Evolutionary conservation across 2,329 filamentous ascomycete species (phyloP).

Genomic region (Rasamsonia emersonii): DNA sequence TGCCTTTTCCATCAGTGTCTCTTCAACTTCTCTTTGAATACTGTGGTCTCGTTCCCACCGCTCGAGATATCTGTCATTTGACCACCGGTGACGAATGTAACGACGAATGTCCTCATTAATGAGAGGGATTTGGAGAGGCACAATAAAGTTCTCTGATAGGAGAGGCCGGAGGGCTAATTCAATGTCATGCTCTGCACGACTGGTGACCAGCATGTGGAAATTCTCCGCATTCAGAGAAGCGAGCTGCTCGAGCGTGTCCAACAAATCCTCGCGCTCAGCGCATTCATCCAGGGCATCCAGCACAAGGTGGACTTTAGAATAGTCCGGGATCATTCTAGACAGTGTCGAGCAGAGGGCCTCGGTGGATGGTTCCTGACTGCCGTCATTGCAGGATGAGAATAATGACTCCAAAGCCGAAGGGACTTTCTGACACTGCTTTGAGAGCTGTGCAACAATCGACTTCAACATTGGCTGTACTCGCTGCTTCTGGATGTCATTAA

Average conservation of each 20-base stretch:
- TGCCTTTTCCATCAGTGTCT: constrained; percentile 18
- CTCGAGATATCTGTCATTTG: constrained; percentile 5
- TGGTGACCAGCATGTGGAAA: constrained; percentile 9
- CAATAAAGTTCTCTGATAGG: neutral
- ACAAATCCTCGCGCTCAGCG: constrained; percentile 7
- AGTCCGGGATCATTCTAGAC: constrained; percentile 19
- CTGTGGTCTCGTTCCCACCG: constrained; percentile 4
- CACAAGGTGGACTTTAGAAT: constrained; percentile 10
- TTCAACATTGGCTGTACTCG: constrained; percentile 24
- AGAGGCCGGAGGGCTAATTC: constrained; percentile 10
- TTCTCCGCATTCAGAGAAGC: too few relatives aligned
- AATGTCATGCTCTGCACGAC: too few relatives aligned
- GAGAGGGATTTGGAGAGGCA: constrained; percentile 4
- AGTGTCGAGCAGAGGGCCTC: constrained; percentile 14
- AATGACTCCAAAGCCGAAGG: constrained; percentile 6
- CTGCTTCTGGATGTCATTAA: constrained; percentile 31
- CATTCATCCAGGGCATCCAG: constrained; percentile 15
- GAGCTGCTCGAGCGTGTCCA: too few relatives aligned
- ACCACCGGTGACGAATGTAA: constrained; percentile 9
- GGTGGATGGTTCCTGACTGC: constrained; percentile 15
- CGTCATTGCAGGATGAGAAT: constrained; percentile 16
- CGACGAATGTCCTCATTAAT: constrained; percentile 11
- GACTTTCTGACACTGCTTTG: neutral
- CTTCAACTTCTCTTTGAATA: constrained; percentile 7
- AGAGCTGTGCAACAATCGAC: constrained; percentile 30